These are phyloP conservation scores for Nitzschia sp. DNA, from an alignment of 108 stramenopile genomes.

Conservation along the genomic window DNA sequence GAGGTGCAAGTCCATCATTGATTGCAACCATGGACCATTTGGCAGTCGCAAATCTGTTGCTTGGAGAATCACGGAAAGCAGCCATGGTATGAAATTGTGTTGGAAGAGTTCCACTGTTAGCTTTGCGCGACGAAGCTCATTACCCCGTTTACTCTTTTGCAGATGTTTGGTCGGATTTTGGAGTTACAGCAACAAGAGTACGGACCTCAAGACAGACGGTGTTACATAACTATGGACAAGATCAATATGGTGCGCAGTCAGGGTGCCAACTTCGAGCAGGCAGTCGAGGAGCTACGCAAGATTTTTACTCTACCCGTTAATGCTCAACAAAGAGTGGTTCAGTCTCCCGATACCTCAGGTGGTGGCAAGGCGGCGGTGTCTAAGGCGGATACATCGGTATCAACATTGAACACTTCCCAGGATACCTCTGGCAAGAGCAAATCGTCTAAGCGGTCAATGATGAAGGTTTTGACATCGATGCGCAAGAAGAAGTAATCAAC, in stretches of 20 bases:
- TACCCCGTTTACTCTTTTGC: not conserved
- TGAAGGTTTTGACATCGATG: slow-evolving; percentile 31
- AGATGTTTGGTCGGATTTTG: slow-evolving; percentile 45
- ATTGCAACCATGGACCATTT: slow-evolving; percentile 58
- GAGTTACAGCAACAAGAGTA: slow-evolving; percentile 37
- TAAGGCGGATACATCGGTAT: not conserved
- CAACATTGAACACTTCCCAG: slow-evolving; percentile 1
- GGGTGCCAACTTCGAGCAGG: slow-evolving; percentile 30
- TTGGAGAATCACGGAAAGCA: slow-evolving; percentile 40
- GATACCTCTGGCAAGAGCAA: not conserved
- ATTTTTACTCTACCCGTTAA: slow-evolving; percentile 24
- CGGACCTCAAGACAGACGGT: slow-evolving; percentile 34
- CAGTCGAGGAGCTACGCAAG: slow-evolving; percentile 29
- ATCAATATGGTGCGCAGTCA: slow-evolving; percentile 38
- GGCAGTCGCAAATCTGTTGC: slow-evolving; percentile 42
- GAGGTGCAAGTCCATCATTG: slow-evolving; percentile 39
- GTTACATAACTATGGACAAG: slow-evolving; percentile 32
- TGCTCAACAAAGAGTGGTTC: not conserved
- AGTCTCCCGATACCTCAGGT: not conserved
- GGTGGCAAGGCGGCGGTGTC: not conserved
- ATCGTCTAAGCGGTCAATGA: slow-evolving; percentile 18
- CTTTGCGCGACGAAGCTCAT: not conserved
- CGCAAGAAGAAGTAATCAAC: slow-evolving; percentile 22
- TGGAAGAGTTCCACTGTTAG: too few relatives aligned
- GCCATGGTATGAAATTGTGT: slow-evolving; percentile 22